These are phyloP conservation scores for Syzygium jambos DNA, from an alignment of 345 rosid genomes.

Conservation along the genomic window DNA sequence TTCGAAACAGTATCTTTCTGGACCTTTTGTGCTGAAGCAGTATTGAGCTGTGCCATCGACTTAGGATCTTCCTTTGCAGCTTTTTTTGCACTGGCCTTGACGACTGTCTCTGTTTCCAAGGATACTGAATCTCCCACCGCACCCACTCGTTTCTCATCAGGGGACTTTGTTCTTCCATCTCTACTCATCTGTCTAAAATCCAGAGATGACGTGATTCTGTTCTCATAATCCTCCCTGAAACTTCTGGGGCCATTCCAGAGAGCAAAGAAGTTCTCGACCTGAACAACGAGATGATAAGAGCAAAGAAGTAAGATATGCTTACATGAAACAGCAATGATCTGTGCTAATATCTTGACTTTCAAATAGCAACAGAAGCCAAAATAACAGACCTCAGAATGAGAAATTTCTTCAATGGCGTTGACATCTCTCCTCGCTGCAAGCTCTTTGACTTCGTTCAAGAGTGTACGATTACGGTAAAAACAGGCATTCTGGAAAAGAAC, in stretches of 20 bases:
- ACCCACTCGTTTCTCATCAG: conserved; percentile 49
- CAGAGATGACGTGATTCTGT: conserved; percentile 53
- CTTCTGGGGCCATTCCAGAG: conserved; percentile 60
- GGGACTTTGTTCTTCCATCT: conserved; percentile 70
- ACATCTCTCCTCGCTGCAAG: conserved; percentile 48
- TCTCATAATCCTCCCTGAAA: conserved; percentile 78
- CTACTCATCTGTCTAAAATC: conserved; percentile 44
- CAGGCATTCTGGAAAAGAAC: conserved; percentile 34
- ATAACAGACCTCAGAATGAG: conserved; percentile 36
- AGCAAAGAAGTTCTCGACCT: conserved; percentile 77
- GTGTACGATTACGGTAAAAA: conserved; percentile 32
- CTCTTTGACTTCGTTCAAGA: conserved; percentile 44
- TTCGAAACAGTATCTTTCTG: conserved; percentile 28
- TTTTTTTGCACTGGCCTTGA: conserved; percentile 21
- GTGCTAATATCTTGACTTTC: neutral
- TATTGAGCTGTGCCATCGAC: conserved; percentile 28
- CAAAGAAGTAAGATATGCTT: conserved; percentile 3
- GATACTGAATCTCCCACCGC: conserved; percentile 18
- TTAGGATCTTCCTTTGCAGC: conserved; percentile 49
- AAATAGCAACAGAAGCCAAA: neutral
- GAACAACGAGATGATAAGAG: conserved; percentile 1
- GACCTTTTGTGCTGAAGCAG: conserved; percentile 19
- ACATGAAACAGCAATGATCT: neutral
- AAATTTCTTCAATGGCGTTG: conserved; percentile 42
- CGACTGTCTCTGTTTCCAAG: conserved; percentile 10